Conservation (phyloP, 768 basidiomycete genomes). For the Megacollybia marginata region DNA sequence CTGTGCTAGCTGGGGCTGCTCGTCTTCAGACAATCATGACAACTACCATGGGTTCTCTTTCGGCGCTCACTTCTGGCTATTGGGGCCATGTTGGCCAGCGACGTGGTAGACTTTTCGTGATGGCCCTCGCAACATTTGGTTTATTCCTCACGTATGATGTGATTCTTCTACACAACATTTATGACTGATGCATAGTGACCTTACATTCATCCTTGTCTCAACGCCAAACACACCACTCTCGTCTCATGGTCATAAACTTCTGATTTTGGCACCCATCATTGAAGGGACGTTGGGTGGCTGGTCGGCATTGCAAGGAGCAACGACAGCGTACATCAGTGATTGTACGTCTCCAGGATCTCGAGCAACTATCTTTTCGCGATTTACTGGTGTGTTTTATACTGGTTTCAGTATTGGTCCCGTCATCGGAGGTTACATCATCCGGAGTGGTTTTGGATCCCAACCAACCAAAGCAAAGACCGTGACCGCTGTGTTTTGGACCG, state of each 20-base stretch:
- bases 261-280: conserved; percentile 72
- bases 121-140: conserved; percentile 66
- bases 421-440: conserved; percentile 54
- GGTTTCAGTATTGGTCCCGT: conserved; percentile 75
- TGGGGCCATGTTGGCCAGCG: conserved; percentile 84
- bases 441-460: conserved; percentile 24
- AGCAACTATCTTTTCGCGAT: conserved; percentile 63
- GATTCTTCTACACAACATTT: conserved; percentile 2
- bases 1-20: conserved; percentile 65
- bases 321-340: conserved; percentile 79
- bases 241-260: conserved; percentile 64
- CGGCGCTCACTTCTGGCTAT: conserved; percentile 81
- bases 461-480: conserved; percentile 22
- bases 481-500: conserved; percentile 41
- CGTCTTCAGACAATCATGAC: conserved; percentile 71
- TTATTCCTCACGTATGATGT: conserved; percentile 28
- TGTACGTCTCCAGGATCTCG: conserved; percentile 82
- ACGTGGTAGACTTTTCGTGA: conserved; percentile 70
- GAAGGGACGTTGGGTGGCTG: conserved; percentile 84
- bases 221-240: conserved; percentile 55
- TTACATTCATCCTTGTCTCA: conserved; percentile 79
- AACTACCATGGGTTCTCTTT: conserved; percentile 70
- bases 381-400: conserved; percentile 69
- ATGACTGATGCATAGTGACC: conserved; percentile 43
- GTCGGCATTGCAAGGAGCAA: conserved; percentile 67